A percentile compares a stretch with the other conserved stretches of the same genome.
These are phyloP conservation scores for Sporothrix pseudoabietina DNA, from an alignment of 2,329 filamentous ascomycete genomes.

Conservation along the genomic window DNA sequence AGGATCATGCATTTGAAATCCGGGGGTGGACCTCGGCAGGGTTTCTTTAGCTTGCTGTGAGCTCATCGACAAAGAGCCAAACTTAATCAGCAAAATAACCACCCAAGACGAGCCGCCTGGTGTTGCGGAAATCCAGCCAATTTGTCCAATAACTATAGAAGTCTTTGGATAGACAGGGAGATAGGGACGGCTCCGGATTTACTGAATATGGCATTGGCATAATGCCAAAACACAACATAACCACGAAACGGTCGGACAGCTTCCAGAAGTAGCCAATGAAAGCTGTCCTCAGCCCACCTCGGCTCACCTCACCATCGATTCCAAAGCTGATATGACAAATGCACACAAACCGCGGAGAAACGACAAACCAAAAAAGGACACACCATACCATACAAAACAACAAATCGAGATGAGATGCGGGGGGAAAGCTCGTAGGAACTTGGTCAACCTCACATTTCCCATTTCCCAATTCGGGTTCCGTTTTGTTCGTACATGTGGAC, in stretches of 20 bases:
- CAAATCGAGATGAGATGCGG: not conserved
- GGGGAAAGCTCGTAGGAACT: not conserved
- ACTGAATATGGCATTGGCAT: not conserved
- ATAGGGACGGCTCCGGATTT: conserved; percentile 9
- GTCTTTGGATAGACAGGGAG: no score
- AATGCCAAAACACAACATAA: not conserved
- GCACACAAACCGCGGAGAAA: not conserved
- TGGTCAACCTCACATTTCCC: not conserved
- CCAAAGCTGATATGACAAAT: conserved; percentile 13
- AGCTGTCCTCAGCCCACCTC: not conserved
- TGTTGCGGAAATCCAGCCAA: not conserved
- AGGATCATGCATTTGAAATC: conserved; percentile 21
- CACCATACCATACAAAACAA: not conserved
- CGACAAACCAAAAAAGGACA: conserved; percentile 1
- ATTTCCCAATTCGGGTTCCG: conserved; percentile 9
- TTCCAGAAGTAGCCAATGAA: not conserved
- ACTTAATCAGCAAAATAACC: conserved; percentile 1
- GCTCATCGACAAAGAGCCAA: not conserved
- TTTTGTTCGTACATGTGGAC: not conserved
- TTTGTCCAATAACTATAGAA: no score
- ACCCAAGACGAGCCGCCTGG: not conserved
- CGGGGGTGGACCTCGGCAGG: not conserved
- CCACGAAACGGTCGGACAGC: not conserved
- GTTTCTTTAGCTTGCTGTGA: not conserved
- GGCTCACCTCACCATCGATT: not conserved